A percentile compares a stretch with the other conserved stretches of the same genome.
These are phyloP conservation scores for Solanum ossicruentum DNA, from an alignment of 257 asterid genomes.

Conservation along the genomic window DNA sequence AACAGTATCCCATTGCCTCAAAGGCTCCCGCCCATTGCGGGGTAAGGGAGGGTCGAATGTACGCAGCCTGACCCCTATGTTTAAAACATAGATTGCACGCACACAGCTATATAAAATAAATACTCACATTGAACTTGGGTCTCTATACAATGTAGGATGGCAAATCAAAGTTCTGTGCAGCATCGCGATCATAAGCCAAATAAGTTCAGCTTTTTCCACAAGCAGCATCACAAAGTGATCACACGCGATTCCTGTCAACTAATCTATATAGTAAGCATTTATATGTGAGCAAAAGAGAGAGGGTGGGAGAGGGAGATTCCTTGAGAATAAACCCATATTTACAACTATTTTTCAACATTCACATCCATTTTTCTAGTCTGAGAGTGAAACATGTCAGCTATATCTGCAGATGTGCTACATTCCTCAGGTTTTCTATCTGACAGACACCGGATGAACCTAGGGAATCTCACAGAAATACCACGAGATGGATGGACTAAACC, in stretches of 20 bases:
- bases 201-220: background rate
- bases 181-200: background rate
- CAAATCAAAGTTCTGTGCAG: background rate
- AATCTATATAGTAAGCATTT: background rate
- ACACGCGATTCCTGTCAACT: background rate
- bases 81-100: too few species aligned
- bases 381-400: constrained; percentile 59
- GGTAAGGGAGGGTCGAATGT: too few species aligned
- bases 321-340: background rate
- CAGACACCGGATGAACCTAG: constrained; percentile 43
- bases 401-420: constrained; percentile 59
- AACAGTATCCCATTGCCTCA: too few species aligned
- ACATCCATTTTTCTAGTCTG: constrained; percentile 78
- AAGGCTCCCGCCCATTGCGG: too few species aligned
- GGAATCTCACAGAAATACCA: constrained; percentile 78
- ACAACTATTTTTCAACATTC: constrained; percentile 1
- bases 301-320: background rate
- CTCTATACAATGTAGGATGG: background rate
- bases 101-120: background rate
- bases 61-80: too few species aligned
- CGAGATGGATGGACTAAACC: constrained; percentile 76
- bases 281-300: background rate
- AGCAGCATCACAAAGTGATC: background rate
- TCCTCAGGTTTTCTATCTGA: constrained; percentile 75
- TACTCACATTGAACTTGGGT: background rate